Evolutionary conservation across 805 yeast genomes (phyloP).

Genomic region (Clavispora phyllophila): DNA sequence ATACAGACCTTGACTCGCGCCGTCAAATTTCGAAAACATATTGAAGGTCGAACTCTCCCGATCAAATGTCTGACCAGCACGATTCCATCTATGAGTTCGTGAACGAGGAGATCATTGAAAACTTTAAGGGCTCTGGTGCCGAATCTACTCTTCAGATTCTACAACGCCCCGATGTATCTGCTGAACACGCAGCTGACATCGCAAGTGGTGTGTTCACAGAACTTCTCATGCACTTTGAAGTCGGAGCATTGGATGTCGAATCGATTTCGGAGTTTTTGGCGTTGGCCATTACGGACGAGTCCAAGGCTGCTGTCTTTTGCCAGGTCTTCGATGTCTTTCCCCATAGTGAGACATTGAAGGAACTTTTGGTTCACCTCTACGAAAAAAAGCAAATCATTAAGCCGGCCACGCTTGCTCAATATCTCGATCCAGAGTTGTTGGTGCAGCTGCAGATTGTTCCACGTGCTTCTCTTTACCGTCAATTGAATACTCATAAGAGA

Average conservation of each 20-base stretch:
- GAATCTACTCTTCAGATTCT: conserved; percentile 28
- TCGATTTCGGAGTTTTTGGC: conserved; percentile 20
- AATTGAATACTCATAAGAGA: conserved; percentile 32
- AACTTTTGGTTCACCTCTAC: conserved; percentile 20
- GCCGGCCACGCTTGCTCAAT: conserved; percentile 27
- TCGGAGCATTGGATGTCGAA: conserved; percentile 13
- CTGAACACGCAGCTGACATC: conserved; percentile 12
- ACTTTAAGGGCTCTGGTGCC: conserved; percentile 28
- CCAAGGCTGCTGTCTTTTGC: conserved; percentile 30
- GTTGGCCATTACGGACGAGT: conserved; percentile 26
- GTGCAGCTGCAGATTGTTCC: conserved; percentile 27
- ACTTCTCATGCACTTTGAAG: conserved; percentile 24
- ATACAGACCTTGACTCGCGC: background rate
- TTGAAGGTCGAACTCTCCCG: background rate
- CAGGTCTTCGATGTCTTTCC: conserved; percentile 38
- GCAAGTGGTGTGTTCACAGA: conserved; percentile 30
- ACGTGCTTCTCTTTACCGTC: conserved; percentile 28
- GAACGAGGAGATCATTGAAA: conserved; percentile 26
- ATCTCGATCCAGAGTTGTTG: conserved; percentile 26
- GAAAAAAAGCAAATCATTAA: conserved; percentile 23
- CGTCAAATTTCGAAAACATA: background rate
- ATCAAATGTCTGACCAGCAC: background rate
- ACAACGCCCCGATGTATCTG: conserved; percentile 20
- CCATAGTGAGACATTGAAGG: conserved; percentile 15
- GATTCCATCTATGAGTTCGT: conserved; percentile 15